Percentiles rank a stretch among this genome's conserved stretches.
These are phyloP conservation scores for Ceratocystis variospora DNA, from an alignment of 2,329 filamentous ascomycete genomes.

Conservation along the genomic window DNA sequence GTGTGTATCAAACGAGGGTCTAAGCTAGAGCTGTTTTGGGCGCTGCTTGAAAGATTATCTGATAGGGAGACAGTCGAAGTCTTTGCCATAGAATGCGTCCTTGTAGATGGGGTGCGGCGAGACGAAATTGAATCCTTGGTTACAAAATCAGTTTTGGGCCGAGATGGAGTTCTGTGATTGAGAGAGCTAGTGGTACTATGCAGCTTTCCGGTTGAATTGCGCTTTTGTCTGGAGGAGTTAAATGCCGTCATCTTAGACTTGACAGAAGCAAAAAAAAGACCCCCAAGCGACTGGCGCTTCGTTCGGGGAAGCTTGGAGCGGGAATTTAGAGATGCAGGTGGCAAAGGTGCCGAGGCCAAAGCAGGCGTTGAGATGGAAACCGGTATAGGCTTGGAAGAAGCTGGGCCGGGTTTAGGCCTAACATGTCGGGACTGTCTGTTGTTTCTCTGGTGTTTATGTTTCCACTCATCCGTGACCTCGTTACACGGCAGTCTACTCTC, in stretches of 20 bases:
- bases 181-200: not conserved
- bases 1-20: conserved; percentile 27
- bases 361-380: not conserved
- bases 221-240: conserved; percentile 8
- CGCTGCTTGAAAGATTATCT: not conserved
- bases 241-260: conserved; percentile 16
- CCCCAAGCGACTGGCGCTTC: conserved; percentile 13
- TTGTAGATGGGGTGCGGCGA: not conserved
- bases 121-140: not conserved
- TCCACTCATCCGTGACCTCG: conserved; percentile 10
- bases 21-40: not conserved
- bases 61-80: not conserved
- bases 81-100: not conserved
- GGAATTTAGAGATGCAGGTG: not conserved
- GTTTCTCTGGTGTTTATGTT: conserved; percentile 1
- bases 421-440: not conserved
- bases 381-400: not conserved
- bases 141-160: not conserved
- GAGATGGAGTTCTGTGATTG: not conserved
- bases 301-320: conserved; percentile 4
- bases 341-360: not conserved
- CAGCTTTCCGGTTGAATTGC: not conserved
- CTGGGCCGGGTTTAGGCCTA: not conserved
- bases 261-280: conserved; percentile 14
- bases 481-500: conserved; percentile 6